phyloP scores from a whole-genome alignment of 768 basidiomycete species.

The Lyophyllum shimeji region DNA sequence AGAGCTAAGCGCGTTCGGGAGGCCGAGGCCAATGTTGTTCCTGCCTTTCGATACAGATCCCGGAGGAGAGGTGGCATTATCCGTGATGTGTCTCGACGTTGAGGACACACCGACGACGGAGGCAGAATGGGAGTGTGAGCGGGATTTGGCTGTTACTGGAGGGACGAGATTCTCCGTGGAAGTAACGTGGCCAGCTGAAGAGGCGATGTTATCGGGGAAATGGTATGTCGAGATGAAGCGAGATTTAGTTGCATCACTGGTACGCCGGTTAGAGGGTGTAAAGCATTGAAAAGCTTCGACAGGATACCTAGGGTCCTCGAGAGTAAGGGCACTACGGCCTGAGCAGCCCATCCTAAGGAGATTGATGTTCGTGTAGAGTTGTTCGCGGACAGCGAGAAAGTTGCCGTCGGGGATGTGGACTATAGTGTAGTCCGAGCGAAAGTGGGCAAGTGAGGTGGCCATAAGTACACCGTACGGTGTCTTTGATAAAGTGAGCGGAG shows the following conservation, averaged over 20 bases:
- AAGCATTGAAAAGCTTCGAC: slow-evolving; percentile 10
- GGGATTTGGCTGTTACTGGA: slow-evolving; percentile 15
- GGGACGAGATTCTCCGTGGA: slow-evolving; percentile 21
- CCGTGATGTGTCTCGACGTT: slow-evolving; percentile 14
- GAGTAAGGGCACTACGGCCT: slow-evolving; percentile 72
- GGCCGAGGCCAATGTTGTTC: slow-evolving; percentile 14
- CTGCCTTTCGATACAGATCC: slow-evolving; percentile 18
- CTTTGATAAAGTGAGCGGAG: slow-evolving; percentile 24
- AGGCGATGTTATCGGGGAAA: slow-evolving; percentile 42
- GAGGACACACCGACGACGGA: slow-evolving; percentile 17
- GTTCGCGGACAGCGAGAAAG: slow-evolving; percentile 60
- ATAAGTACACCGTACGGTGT: slow-evolving; percentile 70
- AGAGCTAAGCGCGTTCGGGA: slow-evolving; percentile 12
- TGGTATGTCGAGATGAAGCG: slow-evolving; percentile 74
- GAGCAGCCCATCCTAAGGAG: slow-evolving; percentile 83
- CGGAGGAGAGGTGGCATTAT: slow-evolving; percentile 12
- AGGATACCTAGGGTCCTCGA: slow-evolving; percentile 68
- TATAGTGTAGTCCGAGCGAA: slow-evolving; percentile 85
- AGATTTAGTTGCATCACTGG: slow-evolving; percentile 76
- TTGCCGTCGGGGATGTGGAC: slow-evolving; percentile 74
- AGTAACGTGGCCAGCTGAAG: slow-evolving; percentile 20
- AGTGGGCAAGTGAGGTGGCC: slow-evolving; percentile 83
- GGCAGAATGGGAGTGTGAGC: slow-evolving; percentile 18
- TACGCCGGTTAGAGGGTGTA: background rate
- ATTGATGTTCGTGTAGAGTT: slow-evolving; percentile 80